phyloP scores from a whole-genome alignment of 2,329 filamentous ascomycete species.

The Neonectria punicea region DNA sequence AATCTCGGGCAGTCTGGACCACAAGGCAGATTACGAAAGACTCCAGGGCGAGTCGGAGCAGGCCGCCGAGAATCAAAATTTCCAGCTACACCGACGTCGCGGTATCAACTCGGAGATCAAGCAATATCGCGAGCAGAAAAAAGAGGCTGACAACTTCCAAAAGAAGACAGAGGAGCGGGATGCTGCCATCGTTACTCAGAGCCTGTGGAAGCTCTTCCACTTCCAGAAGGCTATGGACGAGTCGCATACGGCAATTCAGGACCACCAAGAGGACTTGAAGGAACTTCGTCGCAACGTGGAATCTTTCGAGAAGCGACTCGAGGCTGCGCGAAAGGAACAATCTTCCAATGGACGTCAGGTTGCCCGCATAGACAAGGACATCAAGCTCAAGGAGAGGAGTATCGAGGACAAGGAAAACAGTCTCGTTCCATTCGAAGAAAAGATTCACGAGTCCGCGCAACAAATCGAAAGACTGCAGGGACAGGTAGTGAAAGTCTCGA shows the following conservation, averaged over 20 bases:
- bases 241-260: slow-evolving; percentile 88
- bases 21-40: slow-evolving; percentile 92
- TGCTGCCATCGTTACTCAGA: slow-evolving; percentile 89
- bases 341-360: slow-evolving; percentile 80
- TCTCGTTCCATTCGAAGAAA: slow-evolving; percentile 90
- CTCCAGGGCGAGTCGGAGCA: slow-evolving; percentile 89
- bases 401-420: slow-evolving; percentile 88
- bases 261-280: slow-evolving; percentile 93
- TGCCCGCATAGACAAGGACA: slow-evolving; percentile 82
- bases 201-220: slow-evolving; percentile 96
- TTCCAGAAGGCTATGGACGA: slow-evolving; percentile 94
- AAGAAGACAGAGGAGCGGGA: slow-evolving; percentile 91
- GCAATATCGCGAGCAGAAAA: slow-evolving; percentile 96
- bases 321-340: slow-evolving; percentile 86
- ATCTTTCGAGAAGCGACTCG: slow-evolving; percentile 81
- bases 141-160: slow-evolving; percentile 92
- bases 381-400: slow-evolving; percentile 85
- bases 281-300: slow-evolving; percentile 90
- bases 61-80: slow-evolving; percentile 87
- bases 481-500: slow-evolving; percentile 75
- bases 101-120: slow-evolving; percentile 98
- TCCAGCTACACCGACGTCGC: slow-evolving; percentile 87
- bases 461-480: slow-evolving; percentile 75
- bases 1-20: slow-evolving; percentile 94
- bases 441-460: slow-evolving; percentile 80